These are phyloP conservation scores for Filobasidium uniguttulatum DNA, from an alignment of 1,284 basidiomycete genomes.

Conservation along the genomic window DNA sequence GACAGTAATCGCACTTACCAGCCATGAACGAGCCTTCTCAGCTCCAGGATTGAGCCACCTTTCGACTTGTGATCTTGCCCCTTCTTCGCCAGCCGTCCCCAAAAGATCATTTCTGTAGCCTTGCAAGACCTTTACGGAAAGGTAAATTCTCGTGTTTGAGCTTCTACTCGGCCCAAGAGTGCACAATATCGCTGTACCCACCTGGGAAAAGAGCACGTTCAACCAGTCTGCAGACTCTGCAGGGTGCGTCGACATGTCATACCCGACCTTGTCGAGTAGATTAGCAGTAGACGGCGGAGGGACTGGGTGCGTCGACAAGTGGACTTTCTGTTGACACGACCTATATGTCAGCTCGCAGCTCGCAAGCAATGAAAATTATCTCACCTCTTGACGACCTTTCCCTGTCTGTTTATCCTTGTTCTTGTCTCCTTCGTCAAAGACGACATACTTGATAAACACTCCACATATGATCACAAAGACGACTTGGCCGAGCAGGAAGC, in stretches of 20 bases:
- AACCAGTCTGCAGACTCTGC: constrained; percentile 45
- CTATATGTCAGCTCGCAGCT: too few species aligned
- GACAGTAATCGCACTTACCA: too few species aligned
- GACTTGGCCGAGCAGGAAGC: constrained; percentile 42
- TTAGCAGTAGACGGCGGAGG: constrained; percentile 31
- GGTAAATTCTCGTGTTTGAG: constrained; percentile 1
- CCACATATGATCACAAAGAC: constrained; percentile 38
- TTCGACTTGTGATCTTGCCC: constrained; percentile 34
- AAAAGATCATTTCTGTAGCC: constrained; percentile 36
- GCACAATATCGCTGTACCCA: too few species aligned
- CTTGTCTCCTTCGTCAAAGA: constrained; percentile 40
- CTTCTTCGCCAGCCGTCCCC: constrained; percentile 36
- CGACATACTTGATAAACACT: constrained; percentile 43
- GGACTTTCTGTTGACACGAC: constrained; percentile 20
- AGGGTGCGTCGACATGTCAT: constrained; percentile 43
- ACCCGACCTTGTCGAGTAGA: constrained; percentile 40
- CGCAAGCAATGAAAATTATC: too few species aligned
- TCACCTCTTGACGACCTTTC: constrained; percentile 21
- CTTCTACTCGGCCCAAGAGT: too few species aligned
- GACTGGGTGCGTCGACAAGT: constrained; percentile 28
- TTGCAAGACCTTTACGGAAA: constrained; percentile 26
- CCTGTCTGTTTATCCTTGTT: constrained; percentile 20
- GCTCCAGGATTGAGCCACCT: constrained; percentile 35
- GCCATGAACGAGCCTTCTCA: constrained; percentile 24
- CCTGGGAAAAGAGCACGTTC: constrained; percentile 45